Evolutionary conservation across 768 basidiomycete species (phyloP).

Genomic region (Leucogyrophana mollusca): DNA sequence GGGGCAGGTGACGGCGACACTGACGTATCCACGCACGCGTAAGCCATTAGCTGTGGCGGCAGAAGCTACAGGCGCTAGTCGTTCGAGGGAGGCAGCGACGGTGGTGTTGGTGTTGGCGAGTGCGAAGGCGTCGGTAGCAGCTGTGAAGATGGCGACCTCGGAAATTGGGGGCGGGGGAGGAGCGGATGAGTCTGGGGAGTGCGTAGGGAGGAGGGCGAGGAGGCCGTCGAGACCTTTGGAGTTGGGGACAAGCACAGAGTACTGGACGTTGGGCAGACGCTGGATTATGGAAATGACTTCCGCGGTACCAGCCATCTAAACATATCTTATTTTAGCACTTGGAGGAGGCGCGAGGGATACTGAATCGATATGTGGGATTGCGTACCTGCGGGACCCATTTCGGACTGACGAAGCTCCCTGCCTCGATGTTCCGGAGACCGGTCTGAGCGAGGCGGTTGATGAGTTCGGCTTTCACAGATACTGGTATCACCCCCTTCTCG

Average conservation of each 20-base stretch:
- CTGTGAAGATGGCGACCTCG: slow-evolving; percentile 88
- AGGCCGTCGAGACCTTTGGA: slow-evolving; percentile 72
- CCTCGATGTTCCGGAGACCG: slow-evolving; percentile 71
- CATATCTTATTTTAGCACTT: not conserved
- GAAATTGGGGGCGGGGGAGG: slow-evolving; percentile 55
- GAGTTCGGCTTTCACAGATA: slow-evolving; percentile 74
- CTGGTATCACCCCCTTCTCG: slow-evolving; percentile 70
- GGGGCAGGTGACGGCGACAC: slow-evolving; percentile 81
- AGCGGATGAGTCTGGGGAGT: slow-evolving; percentile 25
- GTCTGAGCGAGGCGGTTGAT: slow-evolving; percentile 71
- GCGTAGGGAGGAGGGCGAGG: slow-evolving; percentile 46
- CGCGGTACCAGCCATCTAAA: slow-evolving; percentile 84
- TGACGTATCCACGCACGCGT: slow-evolving; percentile 82
- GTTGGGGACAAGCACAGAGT: slow-evolving; percentile 83
- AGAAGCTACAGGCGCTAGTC: slow-evolving; percentile 59
- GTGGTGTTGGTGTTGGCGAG: slow-evolving; percentile 83
- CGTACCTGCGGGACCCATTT: slow-evolving; percentile 91
- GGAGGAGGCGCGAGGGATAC: slow-evolving; percentile 1
- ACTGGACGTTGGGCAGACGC: slow-evolving; percentile 53
- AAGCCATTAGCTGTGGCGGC: slow-evolving; percentile 61
- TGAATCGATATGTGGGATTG: slow-evolving; percentile 6
- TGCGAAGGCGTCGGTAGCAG: slow-evolving; percentile 85
- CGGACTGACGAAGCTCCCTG: slow-evolving; percentile 88
- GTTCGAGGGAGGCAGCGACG: slow-evolving; percentile 64
- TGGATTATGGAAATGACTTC: slow-evolving; percentile 65